These are phyloP conservation scores for Venturia carpophila DNA, from an alignment of 2,329 filamentous ascomycete genomes.

Conservation along the genomic window DNA sequence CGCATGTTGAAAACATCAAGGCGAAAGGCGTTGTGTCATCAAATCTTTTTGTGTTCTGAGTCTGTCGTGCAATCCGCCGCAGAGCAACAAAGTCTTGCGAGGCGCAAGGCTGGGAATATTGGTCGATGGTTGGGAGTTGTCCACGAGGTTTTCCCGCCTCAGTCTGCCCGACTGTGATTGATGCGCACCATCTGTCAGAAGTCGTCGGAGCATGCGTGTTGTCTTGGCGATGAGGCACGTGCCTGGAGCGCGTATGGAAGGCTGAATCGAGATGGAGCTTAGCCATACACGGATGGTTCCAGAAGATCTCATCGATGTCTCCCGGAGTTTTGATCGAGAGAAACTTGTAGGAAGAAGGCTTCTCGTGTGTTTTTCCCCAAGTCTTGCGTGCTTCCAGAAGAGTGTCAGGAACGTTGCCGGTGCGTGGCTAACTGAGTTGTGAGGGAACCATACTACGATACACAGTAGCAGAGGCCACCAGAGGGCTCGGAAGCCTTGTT, in stretches of 20 bases:
- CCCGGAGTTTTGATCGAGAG: neutral
- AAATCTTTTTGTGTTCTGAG: neutral
- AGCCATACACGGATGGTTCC: neutral
- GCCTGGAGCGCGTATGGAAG: neutral
- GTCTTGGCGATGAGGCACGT: too few species aligned
- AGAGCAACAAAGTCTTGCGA: neutral
- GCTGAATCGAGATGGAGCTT: neutral
- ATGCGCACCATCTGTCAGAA: neutral
- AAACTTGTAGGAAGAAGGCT: neutral
- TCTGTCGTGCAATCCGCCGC: neutral
- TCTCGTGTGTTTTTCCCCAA: neutral
- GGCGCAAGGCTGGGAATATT: too few species aligned
- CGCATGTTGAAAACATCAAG: neutral
- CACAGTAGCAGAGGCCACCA: neutral
- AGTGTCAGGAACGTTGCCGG: neutral
- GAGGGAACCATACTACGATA: too few species aligned
- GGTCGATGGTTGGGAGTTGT: too few species aligned
- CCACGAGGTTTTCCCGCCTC: too few species aligned
- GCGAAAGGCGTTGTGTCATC: neutral
- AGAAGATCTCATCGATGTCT: neutral
- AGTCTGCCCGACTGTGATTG: too few species aligned
- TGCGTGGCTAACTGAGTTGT: neutral
- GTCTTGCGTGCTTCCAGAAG: neutral
- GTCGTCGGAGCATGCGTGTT: neutral
- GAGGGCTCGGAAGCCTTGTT: neutral